Percentiles rank a stretch among this genome's conserved stretches.
These are phyloP conservation scores for Pythium utonaiense DNA, from an alignment of 352 stramenopile species.

Conservation along the genomic window DNA sequence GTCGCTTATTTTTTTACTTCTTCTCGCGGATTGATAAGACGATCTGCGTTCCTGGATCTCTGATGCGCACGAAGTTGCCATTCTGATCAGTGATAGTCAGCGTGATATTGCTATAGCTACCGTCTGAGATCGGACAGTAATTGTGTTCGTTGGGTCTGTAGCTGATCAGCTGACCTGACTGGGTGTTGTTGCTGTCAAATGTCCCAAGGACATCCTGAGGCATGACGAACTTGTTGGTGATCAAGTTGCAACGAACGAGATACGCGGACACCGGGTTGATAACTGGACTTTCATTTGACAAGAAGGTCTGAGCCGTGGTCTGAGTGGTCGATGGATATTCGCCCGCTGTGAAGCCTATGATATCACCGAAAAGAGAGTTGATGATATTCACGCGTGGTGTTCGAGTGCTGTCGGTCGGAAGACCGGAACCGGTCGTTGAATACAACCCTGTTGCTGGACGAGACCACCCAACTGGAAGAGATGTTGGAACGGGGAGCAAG, in stretches of 20 bases:
- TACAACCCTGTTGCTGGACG: slow-evolving; percentile 24
- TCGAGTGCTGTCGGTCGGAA: slow-evolving; percentile 17
- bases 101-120: slow-evolving; percentile 3
- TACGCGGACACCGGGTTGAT: background rate
- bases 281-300: background rate
- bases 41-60: slow-evolving; percentile 1
- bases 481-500: slow-evolving; percentile 7
- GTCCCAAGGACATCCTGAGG: slow-evolving; percentile 4
- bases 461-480: slow-evolving; percentile 15
- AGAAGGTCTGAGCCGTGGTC: background rate
- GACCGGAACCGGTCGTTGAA: slow-evolving; percentile 12
- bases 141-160: slow-evolving; percentile 8
- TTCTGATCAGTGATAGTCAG: slow-evolving; percentile 6
- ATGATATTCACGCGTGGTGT: background rate
- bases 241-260: slow-evolving; percentile 2
- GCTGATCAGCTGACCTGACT: background rate
- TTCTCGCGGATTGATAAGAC: background rate
- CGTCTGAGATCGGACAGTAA: background rate
- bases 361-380: slow-evolving; percentile 1
- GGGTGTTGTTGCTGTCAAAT: slow-evolving; percentile 3
- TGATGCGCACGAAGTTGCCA: background rate
- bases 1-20: background rate
- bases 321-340: slow-evolving; percentile 1
- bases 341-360: slow-evolving; percentile 4
- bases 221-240: slow-evolving; percentile 5